Evolutionary conservation across 2,329 filamentous ascomycete genomes (phyloP).

Genomic region (Myriosclerotinia curreyana): DNA sequence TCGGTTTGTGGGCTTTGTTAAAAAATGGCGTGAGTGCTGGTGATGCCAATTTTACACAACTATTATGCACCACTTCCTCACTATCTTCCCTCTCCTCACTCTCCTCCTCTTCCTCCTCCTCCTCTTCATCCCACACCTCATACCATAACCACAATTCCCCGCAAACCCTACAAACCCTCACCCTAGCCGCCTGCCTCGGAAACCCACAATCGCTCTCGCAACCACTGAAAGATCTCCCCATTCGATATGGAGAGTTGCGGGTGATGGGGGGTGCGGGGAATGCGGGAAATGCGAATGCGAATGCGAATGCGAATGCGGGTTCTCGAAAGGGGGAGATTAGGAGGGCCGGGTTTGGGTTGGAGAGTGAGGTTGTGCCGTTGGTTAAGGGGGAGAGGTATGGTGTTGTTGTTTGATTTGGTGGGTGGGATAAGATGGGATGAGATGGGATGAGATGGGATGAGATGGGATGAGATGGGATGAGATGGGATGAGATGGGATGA

Average conservation of each 20-base stretch:
- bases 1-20: background rate
- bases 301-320: background rate
- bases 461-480: no score
- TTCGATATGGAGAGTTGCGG: background rate
- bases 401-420: background rate
- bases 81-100: background rate
- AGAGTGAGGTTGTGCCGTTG: background rate
- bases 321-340: background rate
- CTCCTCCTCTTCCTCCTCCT: background rate
- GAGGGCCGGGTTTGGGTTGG: background rate
- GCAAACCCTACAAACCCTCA: background rate
- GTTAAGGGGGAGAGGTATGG: conserved; percentile 1
- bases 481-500: no score
- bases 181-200: background rate
- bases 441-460: background rate
- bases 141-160: background rate
- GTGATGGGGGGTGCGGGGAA: background rate
- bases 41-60: background rate
- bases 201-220: background rate
- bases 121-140: no score
- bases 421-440: no score
- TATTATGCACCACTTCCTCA: background rate
- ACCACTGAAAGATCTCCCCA: background rate
- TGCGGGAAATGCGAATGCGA: no score
- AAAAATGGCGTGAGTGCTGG: background rate